Evolutionary conservation across 2,329 filamentous ascomycete species (phyloP).

Genomic region (Phoma sp.): DNA sequence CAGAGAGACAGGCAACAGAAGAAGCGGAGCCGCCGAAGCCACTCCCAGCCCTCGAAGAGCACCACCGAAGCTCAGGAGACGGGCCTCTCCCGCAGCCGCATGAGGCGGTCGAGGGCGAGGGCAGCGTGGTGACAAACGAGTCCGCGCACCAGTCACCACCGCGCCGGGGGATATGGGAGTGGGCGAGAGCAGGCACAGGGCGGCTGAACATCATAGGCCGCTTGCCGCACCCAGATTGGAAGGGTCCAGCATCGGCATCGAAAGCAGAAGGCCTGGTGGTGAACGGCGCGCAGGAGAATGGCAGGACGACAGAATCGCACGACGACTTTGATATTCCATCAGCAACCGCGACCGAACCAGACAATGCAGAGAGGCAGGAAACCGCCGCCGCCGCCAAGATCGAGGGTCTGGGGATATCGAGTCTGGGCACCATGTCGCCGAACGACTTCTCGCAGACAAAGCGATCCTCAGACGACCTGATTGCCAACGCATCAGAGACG

Average conservation of each 20-base stretch:
- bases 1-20: slow-evolving; percentile 28
- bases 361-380: slow-evolving; percentile 20
- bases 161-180: slow-evolving; percentile 44
- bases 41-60: slow-evolving; percentile 43
- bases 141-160: slow-evolving; percentile 27
- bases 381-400: slow-evolving; percentile 28
- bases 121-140: slow-evolving; percentile 1
- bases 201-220: slow-evolving; percentile 39
- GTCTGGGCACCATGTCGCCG: slow-evolving; percentile 22
- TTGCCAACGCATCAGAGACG: slow-evolving; percentile 33
- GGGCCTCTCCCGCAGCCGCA: slow-evolving; percentile 35
- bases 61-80: slow-evolving; percentile 45
- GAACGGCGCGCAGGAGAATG: slow-evolving; percentile 22
- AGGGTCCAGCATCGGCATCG: slow-evolving; percentile 26
- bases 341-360: slow-evolving; percentile 30
- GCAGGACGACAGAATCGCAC: slow-evolving; percentile 19
- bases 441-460: slow-evolving; percentile 44
- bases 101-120: slow-evolving; percentile 14
- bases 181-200: slow-evolving; percentile 42
- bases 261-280: slow-evolving; percentile 11
- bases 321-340: slow-evolving; percentile 45
- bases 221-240: slow-evolving; percentile 40
- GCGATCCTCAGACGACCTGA: slow-evolving; percentile 43
- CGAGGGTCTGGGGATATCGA: slow-evolving; percentile 35
- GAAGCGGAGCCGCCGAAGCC: slow-evolving; percentile 24